Evolutionary conservation across 2,329 filamentous ascomycete genomes (phyloP), one percentile per base, ranked within the genome.

Genomic region (Macrophomina pseudophaseolina): DNA sequence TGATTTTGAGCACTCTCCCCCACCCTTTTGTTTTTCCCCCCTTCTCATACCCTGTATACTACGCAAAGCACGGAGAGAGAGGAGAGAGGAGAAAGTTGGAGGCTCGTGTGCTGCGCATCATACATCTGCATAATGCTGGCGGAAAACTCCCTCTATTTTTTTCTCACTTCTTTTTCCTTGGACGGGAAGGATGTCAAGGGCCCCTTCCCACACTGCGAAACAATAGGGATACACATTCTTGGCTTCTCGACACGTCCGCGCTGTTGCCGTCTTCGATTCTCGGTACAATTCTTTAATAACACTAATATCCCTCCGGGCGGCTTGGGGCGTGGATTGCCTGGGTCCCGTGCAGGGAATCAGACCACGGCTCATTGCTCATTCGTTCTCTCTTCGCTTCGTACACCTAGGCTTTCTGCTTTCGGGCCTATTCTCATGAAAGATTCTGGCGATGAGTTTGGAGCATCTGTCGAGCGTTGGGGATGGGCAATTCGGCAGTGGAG

Each of bases 1-100:
- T 54, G 62, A 5, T 64, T 44, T 68, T 33, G 44, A 63, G 16
- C 48, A 63, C 42, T 18, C 54, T 23, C 23, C 23, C 23, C 23
- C 23, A 23, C 23, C 23, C 23, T 3, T 2, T 23, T 23, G 23
- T 58, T 60, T 66, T 67, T 69, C 70, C 65, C 51, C 38, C 64
- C 66, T 58, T 66, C 68, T 67, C 70, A 72, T 71, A 72, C 71
- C 71, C 71, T 74, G 71, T 72, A 74, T 69, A 75, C 69, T 74
- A 74, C 68, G 69, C 65, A 49, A 51, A 67, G 54, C 69, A 65
- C 60, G 51, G 38, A 59, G 48, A 62, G 42, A 49, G 49, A 62
- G 58, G 58, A 48, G 58, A 62, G 44, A 38, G 44, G 58, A 62
- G 40, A 59, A 44, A 44, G 48, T 64, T 38, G 60, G 60, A 64